Evolutionary conservation across 371 early-diverging fungal species (phyloP).

Genomic region (Syncephalis plumigaleata): DNA sequence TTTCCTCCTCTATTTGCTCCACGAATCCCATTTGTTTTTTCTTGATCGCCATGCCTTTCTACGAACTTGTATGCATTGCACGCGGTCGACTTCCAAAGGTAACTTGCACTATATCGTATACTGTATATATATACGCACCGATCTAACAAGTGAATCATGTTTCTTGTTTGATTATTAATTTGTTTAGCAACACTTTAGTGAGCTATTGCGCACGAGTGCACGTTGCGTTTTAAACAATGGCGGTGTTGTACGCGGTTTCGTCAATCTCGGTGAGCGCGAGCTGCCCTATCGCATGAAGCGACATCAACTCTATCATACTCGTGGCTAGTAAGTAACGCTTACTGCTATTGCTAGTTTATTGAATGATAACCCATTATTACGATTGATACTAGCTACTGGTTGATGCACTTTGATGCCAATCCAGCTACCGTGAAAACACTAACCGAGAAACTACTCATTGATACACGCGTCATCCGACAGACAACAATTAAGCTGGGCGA

Average conservation of each 20-base stretch:
- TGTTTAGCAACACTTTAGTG: constrained; percentile 39
- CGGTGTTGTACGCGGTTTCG: constrained; percentile 61
- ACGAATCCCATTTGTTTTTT: background rate
- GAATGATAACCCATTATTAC: too few species aligned
- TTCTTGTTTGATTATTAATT: background rate
- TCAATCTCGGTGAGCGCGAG: constrained; percentile 37
- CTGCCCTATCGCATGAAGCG: constrained; percentile 46
- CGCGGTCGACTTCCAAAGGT: constrained; percentile 33
- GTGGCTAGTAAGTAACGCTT: constrained; percentile 41
- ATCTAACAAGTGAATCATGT: background rate
- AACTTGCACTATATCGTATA: background rate
- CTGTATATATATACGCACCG: too few species aligned
- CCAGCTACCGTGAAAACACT: constrained; percentile 37
- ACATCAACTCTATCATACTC: constrained; percentile 39
- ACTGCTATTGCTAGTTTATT: background rate
- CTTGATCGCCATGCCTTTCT: constrained; percentile 32
- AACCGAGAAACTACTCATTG: constrained; percentile 37
- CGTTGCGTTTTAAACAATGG: constrained; percentile 46
- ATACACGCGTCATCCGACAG: constrained; percentile 60
- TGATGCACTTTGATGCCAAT: constrained; percentile 66
- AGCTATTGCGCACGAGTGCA: constrained; percentile 45
- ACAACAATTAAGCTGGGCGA: constrained; percentile 56
- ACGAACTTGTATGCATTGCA: constrained; percentile 50
- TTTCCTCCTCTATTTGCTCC: background rate
- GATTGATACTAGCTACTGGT: constrained; percentile 37